Conservation (phyloP, 164 flowering plant genomes). For the Brasenia schreberi region DNA sequence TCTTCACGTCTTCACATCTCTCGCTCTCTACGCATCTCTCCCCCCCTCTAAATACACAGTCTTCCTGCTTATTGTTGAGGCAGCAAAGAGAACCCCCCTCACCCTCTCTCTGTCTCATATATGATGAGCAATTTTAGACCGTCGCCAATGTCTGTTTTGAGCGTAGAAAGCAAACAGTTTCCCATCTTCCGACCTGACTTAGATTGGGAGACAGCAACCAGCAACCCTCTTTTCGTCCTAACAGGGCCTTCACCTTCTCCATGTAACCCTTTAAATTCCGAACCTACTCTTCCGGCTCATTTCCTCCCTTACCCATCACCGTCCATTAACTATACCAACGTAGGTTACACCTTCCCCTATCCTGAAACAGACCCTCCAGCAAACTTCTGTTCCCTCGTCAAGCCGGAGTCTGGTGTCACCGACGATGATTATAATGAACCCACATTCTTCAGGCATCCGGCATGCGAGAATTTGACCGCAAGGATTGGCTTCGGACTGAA, state of each 20-base stretch:
- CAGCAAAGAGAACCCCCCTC: too few species aligned
- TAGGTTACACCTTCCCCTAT: background rate
- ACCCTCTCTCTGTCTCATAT: too few species aligned
- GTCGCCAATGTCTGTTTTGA: background rate
- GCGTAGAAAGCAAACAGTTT: background rate
- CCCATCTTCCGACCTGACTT: background rate
- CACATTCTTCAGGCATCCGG: background rate
- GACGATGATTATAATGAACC: background rate
- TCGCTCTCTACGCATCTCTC: background rate
- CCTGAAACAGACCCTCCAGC: background rate
- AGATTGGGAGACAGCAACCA: background rate
- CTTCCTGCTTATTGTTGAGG: too few species aligned
- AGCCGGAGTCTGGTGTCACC: background rate
- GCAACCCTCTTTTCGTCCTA: too few species aligned
- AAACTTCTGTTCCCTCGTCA: background rate
- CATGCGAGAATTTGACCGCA: background rate
- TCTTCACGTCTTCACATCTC: background rate
- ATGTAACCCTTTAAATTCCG: background rate
- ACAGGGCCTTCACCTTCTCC: too few species aligned
- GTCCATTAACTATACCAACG: background rate
- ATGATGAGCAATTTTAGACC: background rate
- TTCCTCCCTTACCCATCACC: background rate
- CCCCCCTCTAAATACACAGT: too few species aligned
- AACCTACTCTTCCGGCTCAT: background rate
- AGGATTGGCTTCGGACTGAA: constrained; percentile 11